phyloP scores from a whole-genome alignment of 1,284 basidiomycete species.

The Pseudozyma sp. region DNA sequence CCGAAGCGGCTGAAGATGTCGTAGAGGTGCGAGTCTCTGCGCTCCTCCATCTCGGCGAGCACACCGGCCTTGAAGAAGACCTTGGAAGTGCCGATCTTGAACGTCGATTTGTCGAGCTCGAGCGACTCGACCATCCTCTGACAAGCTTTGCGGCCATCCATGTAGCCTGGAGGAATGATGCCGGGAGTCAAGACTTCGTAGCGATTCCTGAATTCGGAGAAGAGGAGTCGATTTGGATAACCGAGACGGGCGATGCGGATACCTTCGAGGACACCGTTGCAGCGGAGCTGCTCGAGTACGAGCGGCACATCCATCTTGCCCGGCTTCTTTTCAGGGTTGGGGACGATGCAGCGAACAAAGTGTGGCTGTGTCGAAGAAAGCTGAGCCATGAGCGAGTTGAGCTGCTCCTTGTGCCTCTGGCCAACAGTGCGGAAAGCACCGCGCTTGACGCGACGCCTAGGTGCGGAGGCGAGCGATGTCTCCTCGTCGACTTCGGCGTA shows the following conservation, averaged over 20 bases:
- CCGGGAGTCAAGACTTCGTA: constrained; percentile 96
- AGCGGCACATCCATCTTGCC: constrained; percentile 92
- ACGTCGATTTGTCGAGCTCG: constrained; percentile 85
- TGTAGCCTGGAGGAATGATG: constrained; percentile 90
- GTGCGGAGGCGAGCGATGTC: constrained; percentile 59
- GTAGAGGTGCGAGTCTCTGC: constrained; percentile 85
- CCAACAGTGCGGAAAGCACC: constrained; percentile 96
- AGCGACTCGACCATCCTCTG: constrained; percentile 90
- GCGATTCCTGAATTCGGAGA: constrained; percentile 95
- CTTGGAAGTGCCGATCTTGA: constrained; percentile 94
- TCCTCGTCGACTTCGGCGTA: constrained; percentile 77
- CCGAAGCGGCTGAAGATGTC: constrained; percentile 91
- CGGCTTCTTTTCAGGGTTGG: constrained; percentile 91
- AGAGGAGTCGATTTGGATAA: constrained; percentile 95
- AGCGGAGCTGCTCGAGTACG: constrained; percentile 94
- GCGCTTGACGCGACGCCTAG: constrained; percentile 84
- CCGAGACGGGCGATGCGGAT: constrained; percentile 97
- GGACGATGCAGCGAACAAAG: constrained; percentile 98
- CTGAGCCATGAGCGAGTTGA: constrained; percentile 90
- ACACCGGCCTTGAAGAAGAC: constrained; percentile 99
- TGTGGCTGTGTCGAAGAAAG: constrained; percentile 95
- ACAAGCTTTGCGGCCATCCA: constrained; percentile 96
- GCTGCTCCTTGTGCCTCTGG: constrained; percentile 96
- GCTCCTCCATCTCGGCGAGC: constrained; percentile 95
- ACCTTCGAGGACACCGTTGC: constrained; percentile 98